A percentile compares a stretch with the other conserved stretches of the same genome.
Evolutionary conservation across 1,284 basidiomycete genomes (phyloP).

Genomic region (Lentinula novae-zelandiae): DNA sequence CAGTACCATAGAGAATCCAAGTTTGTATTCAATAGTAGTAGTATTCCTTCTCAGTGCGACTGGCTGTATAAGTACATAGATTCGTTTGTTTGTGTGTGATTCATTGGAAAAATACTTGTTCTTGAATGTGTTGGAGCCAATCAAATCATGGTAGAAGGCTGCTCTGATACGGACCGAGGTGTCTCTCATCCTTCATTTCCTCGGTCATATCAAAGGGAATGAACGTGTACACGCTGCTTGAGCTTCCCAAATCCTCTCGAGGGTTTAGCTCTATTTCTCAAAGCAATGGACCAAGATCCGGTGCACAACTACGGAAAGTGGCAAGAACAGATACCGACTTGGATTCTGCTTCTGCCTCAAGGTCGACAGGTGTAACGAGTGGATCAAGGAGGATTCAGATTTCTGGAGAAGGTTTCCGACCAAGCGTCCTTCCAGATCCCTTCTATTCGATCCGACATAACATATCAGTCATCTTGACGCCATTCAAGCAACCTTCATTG

Average conservation of each 20-base stretch:
- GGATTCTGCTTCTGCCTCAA: slow-evolving; percentile 60
- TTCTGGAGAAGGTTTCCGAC: slow-evolving; percentile 37
- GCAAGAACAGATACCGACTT: slow-evolving; percentile 59
- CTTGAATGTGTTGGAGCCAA: no score
- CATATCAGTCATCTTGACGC: not conserved
- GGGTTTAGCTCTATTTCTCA: slow-evolving; percentile 41
- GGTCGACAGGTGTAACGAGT: slow-evolving; percentile 20
- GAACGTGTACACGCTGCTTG: slow-evolving; percentile 39
- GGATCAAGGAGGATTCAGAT: slow-evolving; percentile 43
- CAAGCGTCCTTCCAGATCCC: not conserved
- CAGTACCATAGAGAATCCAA: not conserved
- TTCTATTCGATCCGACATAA: slow-evolving; percentile 1
- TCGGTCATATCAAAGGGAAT: slow-evolving; percentile 15
- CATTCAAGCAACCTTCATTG: slow-evolving; percentile 1
- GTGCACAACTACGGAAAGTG: slow-evolving; percentile 62
- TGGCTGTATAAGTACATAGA: no score
- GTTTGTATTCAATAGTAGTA: no score
- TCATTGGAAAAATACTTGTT: no score
- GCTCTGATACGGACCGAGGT: not conserved
- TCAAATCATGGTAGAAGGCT: no score
- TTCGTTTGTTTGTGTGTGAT: no score
- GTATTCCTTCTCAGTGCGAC: no score
- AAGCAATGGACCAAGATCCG: slow-evolving; percentile 35
- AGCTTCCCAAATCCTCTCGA: slow-evolving; percentile 49
- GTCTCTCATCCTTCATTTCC: not conserved